A percentile compares a stretch with the other conserved stretches of the same genome.
Conservation (phyloP, 768 basidiomycete genomes). For the Rhodotorula kratochvilovae region DNA sequence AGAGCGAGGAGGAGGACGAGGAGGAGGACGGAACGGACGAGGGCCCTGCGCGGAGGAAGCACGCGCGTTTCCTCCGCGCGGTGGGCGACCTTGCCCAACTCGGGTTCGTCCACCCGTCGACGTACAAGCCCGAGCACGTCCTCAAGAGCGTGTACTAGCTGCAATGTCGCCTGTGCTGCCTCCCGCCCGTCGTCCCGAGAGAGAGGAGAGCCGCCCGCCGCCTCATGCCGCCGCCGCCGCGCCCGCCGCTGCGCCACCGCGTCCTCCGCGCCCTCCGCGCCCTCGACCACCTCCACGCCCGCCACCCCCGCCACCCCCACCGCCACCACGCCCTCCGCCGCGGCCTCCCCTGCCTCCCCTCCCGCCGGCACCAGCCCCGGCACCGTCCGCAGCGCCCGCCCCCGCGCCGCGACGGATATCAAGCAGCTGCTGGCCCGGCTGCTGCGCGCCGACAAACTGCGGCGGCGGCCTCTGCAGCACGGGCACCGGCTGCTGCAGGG, state of each 20-base stretch:
- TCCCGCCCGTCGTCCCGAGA: neutral
- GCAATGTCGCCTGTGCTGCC: neutral
- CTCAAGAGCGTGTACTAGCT: conserved; percentile 39
- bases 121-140: conserved; percentile 41
- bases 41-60: conserved; percentile 25
- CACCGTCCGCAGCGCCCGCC: neutral
- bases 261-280: neutral
- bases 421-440: neutral
- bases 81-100: conserved; percentile 38
- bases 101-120: conserved; percentile 40
- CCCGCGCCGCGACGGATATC: neutral
- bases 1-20: conserved; percentile 10
- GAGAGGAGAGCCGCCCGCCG: neutral
- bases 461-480: neutral
- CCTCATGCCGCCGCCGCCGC: too few relatives aligned
- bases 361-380: neutral
- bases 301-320: neutral
- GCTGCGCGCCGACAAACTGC: neutral
- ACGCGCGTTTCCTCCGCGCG: conserved; percentile 41
- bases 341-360: neutral
- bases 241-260: neutral
- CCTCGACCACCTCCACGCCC: conserved; percentile 9
- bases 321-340: neutral
- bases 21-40: conserved; percentile 25
- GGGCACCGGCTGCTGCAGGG: neutral